These are phyloP conservation scores for Prunus dulcis DNA, from an alignment of 306 rosid genomes.

Conservation along the genomic window DNA sequence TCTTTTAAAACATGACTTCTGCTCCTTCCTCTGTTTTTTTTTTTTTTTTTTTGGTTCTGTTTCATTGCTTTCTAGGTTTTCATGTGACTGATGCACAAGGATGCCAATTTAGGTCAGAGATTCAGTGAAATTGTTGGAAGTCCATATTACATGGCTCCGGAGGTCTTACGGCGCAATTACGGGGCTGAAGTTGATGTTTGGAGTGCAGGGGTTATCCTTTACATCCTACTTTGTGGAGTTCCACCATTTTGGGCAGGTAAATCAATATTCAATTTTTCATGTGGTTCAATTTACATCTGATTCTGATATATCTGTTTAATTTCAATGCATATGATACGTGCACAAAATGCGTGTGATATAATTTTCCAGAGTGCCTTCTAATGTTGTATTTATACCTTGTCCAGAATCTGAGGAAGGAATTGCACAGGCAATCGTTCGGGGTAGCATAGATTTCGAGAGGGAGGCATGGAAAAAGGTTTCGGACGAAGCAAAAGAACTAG, in stretches of 20 bases:
- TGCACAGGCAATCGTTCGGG: slow-evolving; percentile 78
- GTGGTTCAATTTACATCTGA: neutral
- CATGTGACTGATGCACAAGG: no score
- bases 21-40: neutral
- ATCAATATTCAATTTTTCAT: neutral
- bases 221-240: slow-evolving; percentile 87
- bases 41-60: neutral
- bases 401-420: slow-evolving; percentile 93
- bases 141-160: slow-evolving; percentile 99
- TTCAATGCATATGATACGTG: neutral
- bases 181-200: slow-evolving; percentile 88
- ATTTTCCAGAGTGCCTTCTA: slow-evolving; percentile 6
- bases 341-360: no score
- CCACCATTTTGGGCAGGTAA: slow-evolving; percentile 99
- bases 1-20: neutral
- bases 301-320: no score
- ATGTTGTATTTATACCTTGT: slow-evolving; percentile 23
- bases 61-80: no score
- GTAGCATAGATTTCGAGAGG: slow-evolving; percentile 61
- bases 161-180: slow-evolving; percentile 77
- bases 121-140: slow-evolving; percentile 93
- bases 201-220: slow-evolving; percentile 95
- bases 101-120: slow-evolving; percentile 52
- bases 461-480: slow-evolving; percentile 96
- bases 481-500: slow-evolving; percentile 70